Percentiles rank a stretch among this genome's conserved stretches.
These are phyloP conservation scores for Hemerocallis citrina DNA, from an alignment of 106 monocot species.

Conservation along the genomic window DNA sequence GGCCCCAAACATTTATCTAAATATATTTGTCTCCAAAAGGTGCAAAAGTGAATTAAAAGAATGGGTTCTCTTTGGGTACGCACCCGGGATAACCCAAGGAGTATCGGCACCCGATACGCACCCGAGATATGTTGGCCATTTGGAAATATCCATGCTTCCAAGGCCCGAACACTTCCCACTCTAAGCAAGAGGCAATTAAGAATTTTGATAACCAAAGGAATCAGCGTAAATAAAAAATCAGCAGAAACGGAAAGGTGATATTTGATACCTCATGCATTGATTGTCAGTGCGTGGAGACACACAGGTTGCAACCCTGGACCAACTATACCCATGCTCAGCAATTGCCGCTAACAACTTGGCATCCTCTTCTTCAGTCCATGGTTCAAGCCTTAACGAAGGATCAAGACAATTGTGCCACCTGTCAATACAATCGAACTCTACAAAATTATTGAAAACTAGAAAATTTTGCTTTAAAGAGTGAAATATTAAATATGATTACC, in stretches of 20 bases:
- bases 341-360: conserved; percentile 58
- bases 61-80: too few relatives aligned
- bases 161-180: too few relatives aligned
- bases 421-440: background rate
- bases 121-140: too few relatives aligned
- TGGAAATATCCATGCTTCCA: too few relatives aligned
- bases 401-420: conserved; percentile 98
- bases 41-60: too few relatives aligned
- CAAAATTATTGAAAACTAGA: background rate
- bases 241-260: background rate
- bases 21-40: too few relatives aligned
- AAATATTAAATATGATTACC: conserved; percentile 30
- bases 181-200: too few relatives aligned
- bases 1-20: too few relatives aligned
- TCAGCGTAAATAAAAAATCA: background rate
- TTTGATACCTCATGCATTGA: conserved; percentile 77
- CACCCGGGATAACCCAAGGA: too few relatives aligned
- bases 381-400: conserved; percentile 58
- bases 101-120: too few relatives aligned
- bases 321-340: conserved; percentile 47
- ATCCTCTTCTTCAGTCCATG: conserved; percentile 94
- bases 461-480: background rate
- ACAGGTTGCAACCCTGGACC: conserved; percentile 74
- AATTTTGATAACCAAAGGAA: background rate
- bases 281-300: conserved; percentile 80